Conservation (phyloP, 2,329 filamentous ascomycete genomes). For the Fusarium algeriense region DNA sequence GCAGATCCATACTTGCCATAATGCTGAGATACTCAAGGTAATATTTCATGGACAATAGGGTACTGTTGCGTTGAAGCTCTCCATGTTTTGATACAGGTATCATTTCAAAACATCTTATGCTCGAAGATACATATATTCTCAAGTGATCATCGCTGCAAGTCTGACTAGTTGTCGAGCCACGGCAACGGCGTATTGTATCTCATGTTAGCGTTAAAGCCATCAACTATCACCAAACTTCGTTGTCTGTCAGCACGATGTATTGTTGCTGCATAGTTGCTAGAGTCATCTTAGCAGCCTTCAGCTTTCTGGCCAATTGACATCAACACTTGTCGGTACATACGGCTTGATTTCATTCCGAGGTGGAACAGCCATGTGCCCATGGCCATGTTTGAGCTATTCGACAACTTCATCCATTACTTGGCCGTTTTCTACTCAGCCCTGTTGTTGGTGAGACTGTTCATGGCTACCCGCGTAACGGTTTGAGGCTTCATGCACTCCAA, state of each 20-base stretch:
- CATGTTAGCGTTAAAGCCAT: constrained; percentile 6
- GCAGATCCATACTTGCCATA: constrained; percentile 1
- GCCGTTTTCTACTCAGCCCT: constrained; percentile 31
- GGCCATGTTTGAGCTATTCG: background rate
- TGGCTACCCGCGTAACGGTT: constrained; percentile 29
- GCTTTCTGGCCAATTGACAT: constrained; percentile 10
- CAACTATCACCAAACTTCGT: constrained; percentile 11
- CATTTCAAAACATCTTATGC: background rate
- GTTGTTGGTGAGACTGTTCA: constrained; percentile 1
- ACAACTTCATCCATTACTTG: background rate
- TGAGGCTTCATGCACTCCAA: constrained; percentile 11
- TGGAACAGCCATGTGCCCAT: constrained; percentile 17
- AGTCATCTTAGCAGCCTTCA: constrained; percentile 4
- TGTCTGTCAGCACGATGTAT: constrained; percentile 11
- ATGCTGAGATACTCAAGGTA: constrained; percentile 6
- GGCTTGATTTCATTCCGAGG: constrained; percentile 16
- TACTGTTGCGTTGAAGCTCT: constrained; percentile 6
- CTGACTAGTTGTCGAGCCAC: constrained; percentile 10
- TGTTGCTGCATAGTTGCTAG: constrained; percentile 9
- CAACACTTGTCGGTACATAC: constrained; percentile 13
- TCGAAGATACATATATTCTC: constrained; percentile 12
- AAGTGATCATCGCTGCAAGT: constrained; percentile 20
- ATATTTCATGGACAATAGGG: constrained; percentile 2
- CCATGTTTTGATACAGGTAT: constrained; percentile 8
- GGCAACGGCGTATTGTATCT: constrained; percentile 28